Conservation (phyloP, 164 flowering plant genomes). For the Stephania yunnanensis region DNA sequence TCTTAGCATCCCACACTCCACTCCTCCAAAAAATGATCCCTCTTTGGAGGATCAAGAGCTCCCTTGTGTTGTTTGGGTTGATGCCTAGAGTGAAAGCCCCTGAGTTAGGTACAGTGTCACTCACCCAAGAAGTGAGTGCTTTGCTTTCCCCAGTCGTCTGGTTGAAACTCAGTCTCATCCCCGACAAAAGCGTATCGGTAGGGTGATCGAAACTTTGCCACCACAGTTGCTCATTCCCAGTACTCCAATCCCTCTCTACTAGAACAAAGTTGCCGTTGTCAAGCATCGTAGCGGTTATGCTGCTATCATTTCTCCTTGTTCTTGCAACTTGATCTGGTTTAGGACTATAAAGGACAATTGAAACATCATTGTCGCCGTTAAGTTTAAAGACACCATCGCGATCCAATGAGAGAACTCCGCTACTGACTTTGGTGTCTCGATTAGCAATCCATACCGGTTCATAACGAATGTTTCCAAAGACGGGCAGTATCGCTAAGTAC, state of each 20-base stretch:
- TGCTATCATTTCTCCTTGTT: not conserved
- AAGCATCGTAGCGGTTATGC: not conserved
- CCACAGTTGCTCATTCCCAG: not conserved
- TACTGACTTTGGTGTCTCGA: not conserved
- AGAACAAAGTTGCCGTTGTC: not conserved
- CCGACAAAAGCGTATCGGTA: too few species aligned
- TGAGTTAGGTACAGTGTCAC: not conserved
- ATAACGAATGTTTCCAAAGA: not conserved
- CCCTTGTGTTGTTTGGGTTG: not conserved
- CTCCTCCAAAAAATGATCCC: too few species aligned
- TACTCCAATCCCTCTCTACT: not conserved
- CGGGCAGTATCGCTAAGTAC: not conserved
- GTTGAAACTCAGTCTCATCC: not conserved
- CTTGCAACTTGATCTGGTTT: not conserved
- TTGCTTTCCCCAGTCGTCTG: not conserved
- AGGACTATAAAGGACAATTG: not conserved
- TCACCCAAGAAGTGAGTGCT: not conserved
- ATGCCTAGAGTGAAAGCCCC: not conserved
- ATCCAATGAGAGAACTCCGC: not conserved
- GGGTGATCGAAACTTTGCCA: too few species aligned
- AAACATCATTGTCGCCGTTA: not conserved
- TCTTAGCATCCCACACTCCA: too few species aligned
- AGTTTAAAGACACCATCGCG: not conserved
- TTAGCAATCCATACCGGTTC: not conserved
- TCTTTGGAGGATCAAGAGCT: not conserved